Percentiles rank a stretch among this genome's conserved stretches.
Evolutionary conservation across 2,329 filamentous ascomycete genomes (phyloP).

Genomic region (Sporothrix dimorphospora): DNA sequence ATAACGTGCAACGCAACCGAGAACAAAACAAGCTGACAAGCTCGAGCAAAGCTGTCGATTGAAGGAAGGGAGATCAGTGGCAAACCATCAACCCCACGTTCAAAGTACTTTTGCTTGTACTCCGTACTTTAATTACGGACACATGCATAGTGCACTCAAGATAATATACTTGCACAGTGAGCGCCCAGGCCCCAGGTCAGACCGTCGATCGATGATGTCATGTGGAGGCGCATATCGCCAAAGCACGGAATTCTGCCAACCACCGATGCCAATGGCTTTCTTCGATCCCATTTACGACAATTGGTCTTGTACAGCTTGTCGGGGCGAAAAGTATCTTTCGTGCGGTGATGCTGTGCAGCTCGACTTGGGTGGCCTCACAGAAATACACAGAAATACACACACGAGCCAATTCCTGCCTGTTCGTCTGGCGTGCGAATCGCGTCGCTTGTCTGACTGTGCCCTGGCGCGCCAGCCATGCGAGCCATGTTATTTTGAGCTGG

Average conservation of each 20-base stretch:
- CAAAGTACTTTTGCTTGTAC: background rate
- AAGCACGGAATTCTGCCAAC: background rate
- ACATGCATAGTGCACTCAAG: background rate
- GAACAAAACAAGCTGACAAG: background rate
- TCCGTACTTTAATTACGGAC: too few species aligned
- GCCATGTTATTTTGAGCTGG: background rate
- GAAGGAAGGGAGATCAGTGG: background rate
- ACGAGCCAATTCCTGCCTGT: background rate
- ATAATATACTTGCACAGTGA: background rate
- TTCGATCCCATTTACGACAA: background rate
- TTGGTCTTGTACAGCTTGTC: background rate
- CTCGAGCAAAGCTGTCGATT: background rate
- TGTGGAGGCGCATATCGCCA: background rate
- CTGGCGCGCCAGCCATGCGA: background rate
- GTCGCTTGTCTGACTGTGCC: background rate
- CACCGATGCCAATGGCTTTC: background rate
- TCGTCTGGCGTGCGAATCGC: background rate
- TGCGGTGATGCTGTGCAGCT: background rate
- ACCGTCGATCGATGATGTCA: constrained; percentile 20
- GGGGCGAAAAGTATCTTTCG: background rate
- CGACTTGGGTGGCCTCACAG: background rate
- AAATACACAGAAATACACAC: background rate
- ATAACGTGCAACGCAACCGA: too few species aligned
- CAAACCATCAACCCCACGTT: background rate
- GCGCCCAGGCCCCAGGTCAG: background rate